A percentile compares a stretch with the other conserved stretches of the same genome.
phyloP scores from a whole-genome alignment of 2,329 filamentous ascomycete species.

The Aspergillus awamori region DNA sequence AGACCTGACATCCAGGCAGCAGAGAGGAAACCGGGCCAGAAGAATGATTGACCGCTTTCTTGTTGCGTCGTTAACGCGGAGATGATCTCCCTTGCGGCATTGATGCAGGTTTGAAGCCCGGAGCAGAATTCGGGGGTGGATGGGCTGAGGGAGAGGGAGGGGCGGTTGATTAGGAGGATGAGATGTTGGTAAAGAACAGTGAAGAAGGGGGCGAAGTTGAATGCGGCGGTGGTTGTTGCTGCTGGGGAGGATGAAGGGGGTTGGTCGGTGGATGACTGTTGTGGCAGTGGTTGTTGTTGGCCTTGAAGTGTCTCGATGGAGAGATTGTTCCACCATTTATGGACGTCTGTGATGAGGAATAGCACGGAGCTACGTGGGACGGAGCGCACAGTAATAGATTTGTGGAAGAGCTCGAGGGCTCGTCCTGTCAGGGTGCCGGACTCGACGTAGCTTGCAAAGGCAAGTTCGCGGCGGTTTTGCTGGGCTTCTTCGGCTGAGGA shows the following conservation, averaged over 20 bases:
- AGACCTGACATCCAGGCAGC: slow-evolving; percentile 48
- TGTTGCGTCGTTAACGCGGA: slow-evolving; percentile 38
- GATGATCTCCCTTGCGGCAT: slow-evolving; percentile 43
- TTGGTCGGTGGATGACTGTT: not conserved
- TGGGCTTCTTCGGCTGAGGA: slow-evolving; percentile 15
- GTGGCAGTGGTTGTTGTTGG: not conserved
- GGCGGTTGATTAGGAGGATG: slow-evolving; percentile 44
- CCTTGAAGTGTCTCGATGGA: slow-evolving; percentile 22
- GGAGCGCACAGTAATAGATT: slow-evolving; percentile 46
- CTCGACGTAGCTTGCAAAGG: slow-evolving; percentile 44
- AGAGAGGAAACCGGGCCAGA: slow-evolving; percentile 45
- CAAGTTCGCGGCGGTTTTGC: slow-evolving; percentile 32
- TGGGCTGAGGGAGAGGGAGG: slow-evolving; percentile 42
- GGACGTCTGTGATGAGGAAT: slow-evolving; percentile 44
- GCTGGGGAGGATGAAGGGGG: slow-evolving; percentile 5
- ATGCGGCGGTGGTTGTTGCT: slow-evolving; percentile 16
- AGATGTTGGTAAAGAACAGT: slow-evolving; percentile 47
- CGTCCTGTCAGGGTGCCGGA: slow-evolving; percentile 44
- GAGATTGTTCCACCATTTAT: slow-evolving; percentile 49
- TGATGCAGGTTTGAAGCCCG: slow-evolving; percentile 45
- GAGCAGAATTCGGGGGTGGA: slow-evolving; percentile 45
- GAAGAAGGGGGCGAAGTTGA: slow-evolving; percentile 44
- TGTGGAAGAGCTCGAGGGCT: slow-evolving; percentile 47
- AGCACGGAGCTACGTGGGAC: slow-evolving; percentile 42
- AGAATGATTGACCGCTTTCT: slow-evolving; percentile 38